These are phyloP conservation scores for Xylariaceae sp. DNA, from an alignment of 2,329 filamentous ascomycete species.

Conservation along the genomic window DNA sequence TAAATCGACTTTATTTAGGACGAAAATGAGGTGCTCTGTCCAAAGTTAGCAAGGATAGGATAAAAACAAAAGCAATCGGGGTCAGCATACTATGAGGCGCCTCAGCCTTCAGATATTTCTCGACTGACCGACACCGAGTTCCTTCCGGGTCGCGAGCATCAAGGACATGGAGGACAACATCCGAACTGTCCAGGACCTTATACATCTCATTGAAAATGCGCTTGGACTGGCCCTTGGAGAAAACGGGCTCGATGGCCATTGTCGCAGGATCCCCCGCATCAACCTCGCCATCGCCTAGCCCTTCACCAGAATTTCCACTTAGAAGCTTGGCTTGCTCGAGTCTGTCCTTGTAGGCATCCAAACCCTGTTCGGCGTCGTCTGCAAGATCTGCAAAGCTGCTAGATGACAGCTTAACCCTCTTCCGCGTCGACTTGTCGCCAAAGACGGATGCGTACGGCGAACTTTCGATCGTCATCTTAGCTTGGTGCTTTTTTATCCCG, in stretches of 20 bases:
- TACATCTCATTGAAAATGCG: conserved; percentile 93
- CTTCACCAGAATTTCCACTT: conserved; percentile 62
- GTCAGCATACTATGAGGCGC: conserved; percentile 98
- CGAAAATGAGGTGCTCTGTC: conserved; percentile 65
- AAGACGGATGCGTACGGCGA: conserved; percentile 86
- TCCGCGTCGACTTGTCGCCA: conserved; percentile 87
- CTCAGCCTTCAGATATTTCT: conserved; percentile 91
- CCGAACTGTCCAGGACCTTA: conserved; percentile 52
- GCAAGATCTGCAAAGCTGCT: conserved; percentile 79
- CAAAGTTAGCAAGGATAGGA: no score
- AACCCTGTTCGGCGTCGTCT: conserved; percentile 71
- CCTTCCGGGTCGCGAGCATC: conserved; percentile 88
- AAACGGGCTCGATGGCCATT: conserved; percentile 77
- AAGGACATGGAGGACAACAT: conserved; percentile 87
- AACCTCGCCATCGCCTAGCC: conserved; percentile 36
- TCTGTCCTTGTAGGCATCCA: conserved; percentile 76
- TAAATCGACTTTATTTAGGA: conserved; percentile 88
- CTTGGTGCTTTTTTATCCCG: conserved; percentile 85
- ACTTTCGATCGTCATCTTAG: conserved; percentile 89
- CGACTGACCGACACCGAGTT: conserved; percentile 82
- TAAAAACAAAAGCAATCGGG: conserved; percentile 52
- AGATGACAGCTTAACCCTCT: conserved; percentile 84
- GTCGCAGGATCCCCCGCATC: conserved; percentile 45
- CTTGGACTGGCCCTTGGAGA: conserved; percentile 89
- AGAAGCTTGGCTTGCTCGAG: conserved; percentile 74